These are phyloP conservation scores for Juglanconis juglandina DNA, from an alignment of 2,329 filamentous ascomycete genomes.

Conservation along the genomic window DNA sequence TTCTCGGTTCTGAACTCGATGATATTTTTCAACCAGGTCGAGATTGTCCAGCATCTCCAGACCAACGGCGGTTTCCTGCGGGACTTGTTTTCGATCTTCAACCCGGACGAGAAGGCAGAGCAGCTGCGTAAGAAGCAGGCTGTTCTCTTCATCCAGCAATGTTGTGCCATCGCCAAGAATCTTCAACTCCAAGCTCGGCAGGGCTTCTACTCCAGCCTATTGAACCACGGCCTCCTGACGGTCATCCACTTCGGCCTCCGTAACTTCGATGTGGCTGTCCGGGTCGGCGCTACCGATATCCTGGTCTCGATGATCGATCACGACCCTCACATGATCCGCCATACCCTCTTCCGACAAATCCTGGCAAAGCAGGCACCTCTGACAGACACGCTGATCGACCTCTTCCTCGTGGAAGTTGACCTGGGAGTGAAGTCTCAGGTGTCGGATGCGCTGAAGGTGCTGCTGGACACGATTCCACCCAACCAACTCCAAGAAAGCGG, in stretches of 20 bases:
- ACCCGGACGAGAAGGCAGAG: constrained; percentile 51
- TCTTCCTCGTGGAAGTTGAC: constrained; percentile 87
- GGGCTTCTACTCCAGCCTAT: constrained; percentile 84
- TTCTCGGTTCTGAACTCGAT: constrained; percentile 96
- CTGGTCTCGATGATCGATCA: constrained; percentile 93
- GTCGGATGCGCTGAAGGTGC: constrained; percentile 89
- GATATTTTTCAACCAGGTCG: constrained; percentile 98
- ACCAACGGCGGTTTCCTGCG: constrained; percentile 72
- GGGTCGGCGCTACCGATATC: constrained; percentile 91
- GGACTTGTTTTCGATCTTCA: constrained; percentile 85
- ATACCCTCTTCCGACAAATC: constrained; percentile 88
- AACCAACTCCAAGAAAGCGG: constrained; percentile 54
- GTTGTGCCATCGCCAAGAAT: constrained; percentile 90
- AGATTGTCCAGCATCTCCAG: constrained; percentile 95
- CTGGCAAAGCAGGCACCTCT: constrained; percentile 80
- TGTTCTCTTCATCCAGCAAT: constrained; percentile 94
- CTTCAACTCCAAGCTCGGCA: constrained; percentile 79
- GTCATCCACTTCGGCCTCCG: constrained; percentile 91
- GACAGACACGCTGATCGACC: constrained; percentile 88
- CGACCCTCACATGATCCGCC: constrained; percentile 88
- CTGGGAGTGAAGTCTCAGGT: constrained; percentile 93
- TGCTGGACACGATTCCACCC: constrained; percentile 69
- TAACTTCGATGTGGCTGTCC: constrained; percentile 76
- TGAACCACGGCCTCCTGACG: constrained; percentile 78
- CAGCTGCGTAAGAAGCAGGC: constrained; percentile 83